Evolutionary conservation across 163 green algal genomes (phyloP), one percentile per base, ranked within the genome.

Genomic region (Prototheca cutis): DNA sequence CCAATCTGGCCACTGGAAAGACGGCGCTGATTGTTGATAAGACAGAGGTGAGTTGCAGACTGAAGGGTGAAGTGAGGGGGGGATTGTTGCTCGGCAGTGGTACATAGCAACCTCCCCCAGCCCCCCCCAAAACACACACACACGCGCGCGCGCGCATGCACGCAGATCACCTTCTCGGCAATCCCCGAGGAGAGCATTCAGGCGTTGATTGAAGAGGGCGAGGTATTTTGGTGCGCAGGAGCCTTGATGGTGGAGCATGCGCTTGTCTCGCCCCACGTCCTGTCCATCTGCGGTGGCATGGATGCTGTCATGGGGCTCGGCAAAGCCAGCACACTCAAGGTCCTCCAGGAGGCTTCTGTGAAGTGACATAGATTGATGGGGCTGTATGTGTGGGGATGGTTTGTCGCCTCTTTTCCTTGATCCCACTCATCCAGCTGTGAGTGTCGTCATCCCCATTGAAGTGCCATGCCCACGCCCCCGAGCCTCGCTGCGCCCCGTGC

Each of bases 201-300:
- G 10, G 34, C 56, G n/a, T 52, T 94, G 45, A 72, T 93, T 4
- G 59, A 71, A 18, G 83, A 91, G 40, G 79, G 76, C 24, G 73
- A 76, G 23, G 74, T 88, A 25, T 80, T 84, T 36, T 78, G 71
- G 54, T 89, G 78, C 49, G 86, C 87, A 3, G 87, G 86, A 8
- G 87, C 79, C 2, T 75, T 94, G 1, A 92, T 94, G 86, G 72
- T 93, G 10, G 87, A 95, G 68, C 85, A 95, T 60, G 64, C 69
- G 5, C 63, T 85, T 36, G 78, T 95, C 29, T 19, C 34, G 27
- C 82, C 84, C 0, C 74, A 81, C 55, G 75, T 93, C 3, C 66
- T 48, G 0, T 28, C 34, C 1, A 80, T 90, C 28, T 72, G 82
- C n/a, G 87, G 87, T n/a, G 73, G 33, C 32, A 65, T 85, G 45